Base-by-base conservation (phyloP, 768 basidiomycete species). In the Termitomyces sp. region DNA sequence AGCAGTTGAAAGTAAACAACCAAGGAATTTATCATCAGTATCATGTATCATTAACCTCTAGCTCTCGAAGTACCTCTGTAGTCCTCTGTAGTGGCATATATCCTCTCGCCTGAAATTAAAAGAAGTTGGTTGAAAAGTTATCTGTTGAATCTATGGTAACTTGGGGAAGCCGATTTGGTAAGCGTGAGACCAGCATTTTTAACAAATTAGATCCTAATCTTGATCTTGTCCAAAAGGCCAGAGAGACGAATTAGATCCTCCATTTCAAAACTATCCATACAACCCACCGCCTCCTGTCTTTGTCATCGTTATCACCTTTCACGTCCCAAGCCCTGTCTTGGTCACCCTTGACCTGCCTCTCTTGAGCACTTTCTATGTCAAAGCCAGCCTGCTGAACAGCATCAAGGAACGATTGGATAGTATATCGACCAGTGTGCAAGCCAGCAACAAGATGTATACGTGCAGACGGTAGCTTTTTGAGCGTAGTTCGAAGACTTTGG, bases 341-440 rank as follows among this genome's bases (percentile, higher is more conserved):
- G 0, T 60, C 59, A 8, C 80, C 81, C 7, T 61, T 66, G 18
- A 80, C 75, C 55, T 82, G 77, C 61, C 74, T 78, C 66, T 90
- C 89, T 18, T 64, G 51, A 7, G 77, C 72, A 36, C 68, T 74
- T 30, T 81, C 78, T 8, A 84, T 60, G 6, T 71, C 71, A 43
- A 91, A 76, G 4, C 79, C 84, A 55, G 66, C 72, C 8, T 60
- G 62, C 4, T 63, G 57, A 20, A 75, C 77, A 10, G 67, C 66
- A 12, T 71, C 65, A 44, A 91, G 65, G 70, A 90, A 90, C 7
- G 83, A 73, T 55, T 85, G 78, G 33, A 92, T 77, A 1, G 88
- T 85, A 65, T 89, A 91, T 51, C 87, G 75, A 3, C 89, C 91
- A 0, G 89, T 91, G 64, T 92, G 90, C 54, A 92, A 64, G 0